phyloP scores from a whole-genome alignment of 768 basidiomycete species.

The Boletus coccyginus region DNA sequence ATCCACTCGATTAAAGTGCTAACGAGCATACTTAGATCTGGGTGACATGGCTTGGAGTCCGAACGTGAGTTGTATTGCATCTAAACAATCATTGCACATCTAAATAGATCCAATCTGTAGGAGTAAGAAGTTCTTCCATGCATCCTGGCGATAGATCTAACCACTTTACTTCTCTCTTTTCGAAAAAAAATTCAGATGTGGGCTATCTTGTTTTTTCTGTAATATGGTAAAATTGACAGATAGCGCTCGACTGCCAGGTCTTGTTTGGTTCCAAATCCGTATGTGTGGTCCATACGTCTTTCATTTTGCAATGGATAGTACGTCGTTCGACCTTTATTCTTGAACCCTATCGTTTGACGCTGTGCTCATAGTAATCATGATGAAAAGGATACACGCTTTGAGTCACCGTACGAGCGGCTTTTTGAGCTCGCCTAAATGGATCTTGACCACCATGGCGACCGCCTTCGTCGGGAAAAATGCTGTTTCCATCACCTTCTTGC shows the following conservation, averaged over 20 bases:
- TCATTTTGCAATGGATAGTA: conserved; percentile 19
- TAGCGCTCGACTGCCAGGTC: conserved; percentile 3
- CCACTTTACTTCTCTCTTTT: neutral
- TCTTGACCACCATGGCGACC: conserved; percentile 3
- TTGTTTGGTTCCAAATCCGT: conserved; percentile 12
- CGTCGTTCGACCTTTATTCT: neutral
- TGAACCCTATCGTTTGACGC: neutral
- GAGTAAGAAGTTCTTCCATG: conserved; percentile 4
- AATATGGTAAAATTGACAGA: neutral
- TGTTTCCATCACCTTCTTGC: conserved; percentile 1
- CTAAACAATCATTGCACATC: neutral
- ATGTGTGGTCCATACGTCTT: conserved; percentile 15
- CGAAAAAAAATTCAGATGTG: conserved; percentile 9
- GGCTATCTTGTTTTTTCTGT: neutral
- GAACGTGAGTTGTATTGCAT: conserved; percentile 1
- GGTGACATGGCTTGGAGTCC: conserved; percentile 6
- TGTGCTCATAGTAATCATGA: conserved; percentile 15
- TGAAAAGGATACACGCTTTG: conserved; percentile 16
- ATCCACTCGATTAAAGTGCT: neutral
- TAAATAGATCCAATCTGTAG: neutral
- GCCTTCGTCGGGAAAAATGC: conserved; percentile 7
- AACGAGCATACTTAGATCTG: conserved; percentile 5
- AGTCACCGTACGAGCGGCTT: conserved; percentile 4
- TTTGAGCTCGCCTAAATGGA: conserved; percentile 4
- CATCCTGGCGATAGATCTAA: neutral